A percentile compares a stretch with the other conserved stretches of the same genome.
Evolutionary conservation across 768 basidiomycete species (phyloP).

Genomic region (Suillus discolor): DNA sequence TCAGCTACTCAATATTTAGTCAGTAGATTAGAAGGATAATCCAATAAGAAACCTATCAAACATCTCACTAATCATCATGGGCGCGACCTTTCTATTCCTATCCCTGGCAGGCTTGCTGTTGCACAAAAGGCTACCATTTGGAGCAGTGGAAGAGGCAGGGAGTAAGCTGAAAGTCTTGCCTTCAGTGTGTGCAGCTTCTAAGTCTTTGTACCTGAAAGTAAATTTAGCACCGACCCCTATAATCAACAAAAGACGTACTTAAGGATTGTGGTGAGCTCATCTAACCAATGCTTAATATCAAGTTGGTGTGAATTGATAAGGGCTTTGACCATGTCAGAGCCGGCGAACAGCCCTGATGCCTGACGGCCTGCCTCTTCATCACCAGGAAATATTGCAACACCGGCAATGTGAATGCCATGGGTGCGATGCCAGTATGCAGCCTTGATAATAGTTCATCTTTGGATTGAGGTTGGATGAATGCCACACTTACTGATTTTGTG

Average conservation of each 20-base stretch:
- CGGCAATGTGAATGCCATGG: background rate
- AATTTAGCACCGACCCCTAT: background rate
- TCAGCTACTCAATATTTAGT: background rate
- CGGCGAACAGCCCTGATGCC: background rate
- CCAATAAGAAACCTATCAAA: background rate
- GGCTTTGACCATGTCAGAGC: background rate
- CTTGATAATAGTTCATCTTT: background rate
- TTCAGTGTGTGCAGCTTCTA: background rate
- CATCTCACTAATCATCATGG: background rate
- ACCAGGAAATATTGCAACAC: background rate
- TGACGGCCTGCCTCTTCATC: background rate
- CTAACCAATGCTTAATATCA: background rate
- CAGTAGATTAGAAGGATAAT: background rate
- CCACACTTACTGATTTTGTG: background rate
- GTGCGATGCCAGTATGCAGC: slow-evolving; percentile 2
- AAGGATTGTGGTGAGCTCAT: slow-evolving; percentile 1
- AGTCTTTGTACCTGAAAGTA: background rate
- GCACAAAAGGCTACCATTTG: background rate
- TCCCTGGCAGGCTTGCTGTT: background rate
- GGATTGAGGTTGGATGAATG: background rate
- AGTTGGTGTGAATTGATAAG: background rate
- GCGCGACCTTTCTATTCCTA: background rate
- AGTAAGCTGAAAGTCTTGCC: background rate
- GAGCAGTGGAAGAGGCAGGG: background rate
- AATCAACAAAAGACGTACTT: background rate